Evolutionary conservation across 257 asterid species (phyloP).

Genomic region (Apocynum venetum): DNA sequence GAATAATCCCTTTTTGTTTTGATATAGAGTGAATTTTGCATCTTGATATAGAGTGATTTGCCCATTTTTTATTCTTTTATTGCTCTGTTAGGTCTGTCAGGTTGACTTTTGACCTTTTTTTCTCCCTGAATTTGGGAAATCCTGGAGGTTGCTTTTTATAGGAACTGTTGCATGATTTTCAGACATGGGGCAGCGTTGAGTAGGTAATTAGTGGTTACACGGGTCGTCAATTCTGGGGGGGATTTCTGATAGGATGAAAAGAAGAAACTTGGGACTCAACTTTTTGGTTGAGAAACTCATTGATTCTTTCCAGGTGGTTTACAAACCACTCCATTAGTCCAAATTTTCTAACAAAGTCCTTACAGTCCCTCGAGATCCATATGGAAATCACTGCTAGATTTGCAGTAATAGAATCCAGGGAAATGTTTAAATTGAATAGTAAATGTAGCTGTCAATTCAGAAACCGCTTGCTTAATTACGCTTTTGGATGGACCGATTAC

Average conservation of each 20-base stretch:
- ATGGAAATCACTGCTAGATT: no score
- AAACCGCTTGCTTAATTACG: neutral
- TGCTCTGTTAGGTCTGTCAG: neutral
- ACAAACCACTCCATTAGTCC: no score
- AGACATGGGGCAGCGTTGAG: neutral
- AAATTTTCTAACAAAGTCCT: no score
- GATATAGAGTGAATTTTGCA: neutral
- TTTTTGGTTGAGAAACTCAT: no score
- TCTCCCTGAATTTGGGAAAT: neutral
- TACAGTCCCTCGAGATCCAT: no score
- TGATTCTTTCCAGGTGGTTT: no score
- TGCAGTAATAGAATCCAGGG: no score
- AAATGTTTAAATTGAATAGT: no score
- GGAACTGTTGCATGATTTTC: neutral
- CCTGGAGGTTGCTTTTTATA: neutral
- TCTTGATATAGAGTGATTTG: constrained; percentile 1
- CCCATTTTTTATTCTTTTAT: neutral
- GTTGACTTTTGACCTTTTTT: neutral
- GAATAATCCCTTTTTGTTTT: neutral
- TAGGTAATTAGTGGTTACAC: no score
- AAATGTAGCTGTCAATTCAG: no score
- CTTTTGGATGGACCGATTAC: neutral
- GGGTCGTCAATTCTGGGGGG: no score
- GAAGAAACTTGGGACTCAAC: neutral
- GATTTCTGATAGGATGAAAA: no score